Base-by-base conservation (phyloP, 2,329 filamentous ascomycete genomes). In the Xylariaceae sp. region DNA sequence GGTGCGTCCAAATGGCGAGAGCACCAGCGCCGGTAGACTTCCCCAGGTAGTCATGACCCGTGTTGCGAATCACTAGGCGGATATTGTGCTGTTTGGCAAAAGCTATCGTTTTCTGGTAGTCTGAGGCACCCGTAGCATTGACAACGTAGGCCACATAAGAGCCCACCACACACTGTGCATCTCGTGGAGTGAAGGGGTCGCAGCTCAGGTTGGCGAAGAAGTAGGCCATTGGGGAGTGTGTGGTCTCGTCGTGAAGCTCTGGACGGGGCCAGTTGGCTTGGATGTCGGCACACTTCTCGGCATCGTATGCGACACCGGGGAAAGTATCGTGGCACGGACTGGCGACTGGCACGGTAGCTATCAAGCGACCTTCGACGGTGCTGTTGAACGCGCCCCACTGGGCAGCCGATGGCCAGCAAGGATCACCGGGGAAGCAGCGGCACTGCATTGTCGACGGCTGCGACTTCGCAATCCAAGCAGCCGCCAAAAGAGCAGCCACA, bases 11-110 rank as follows among this genome's bases (percentile, higher is more conserved):
- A 12, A 72, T 38, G 1, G 56, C 56, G 3, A 73, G 42, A 1
- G 63, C 60, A 10, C 70, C 70, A 1, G 64, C 60, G 9, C 71
- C 74, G 1, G 70, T 71, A 0, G 65, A 70, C 36, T 66, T 68
- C 19, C 70, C 72, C 14, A 64, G 50, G 39, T 53, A 62, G 31
- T 70, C 66, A 47, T 72, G 68, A 1, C 68, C 68, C 1, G 68
- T 71, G 38, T 70, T 70, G 26, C 63, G 59, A 24, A 72, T 59
- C 2, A 70, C 59, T 0, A 72, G 39, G 1, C 68, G 60, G 29
- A 72, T 60, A 34, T 67, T 63, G 15, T 62, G 44, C 5, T 57
- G 22, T 0, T 39, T 43, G 1, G 58, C 62, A 28, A 70, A 70
- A 3, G 45, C 39, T 4, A 59, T 34, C 0, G 47, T 43, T 2